These are phyloP conservation scores for Nyssa sinensis DNA, from an alignment of 148 eudicot species.

Conservation along the genomic window DNA sequence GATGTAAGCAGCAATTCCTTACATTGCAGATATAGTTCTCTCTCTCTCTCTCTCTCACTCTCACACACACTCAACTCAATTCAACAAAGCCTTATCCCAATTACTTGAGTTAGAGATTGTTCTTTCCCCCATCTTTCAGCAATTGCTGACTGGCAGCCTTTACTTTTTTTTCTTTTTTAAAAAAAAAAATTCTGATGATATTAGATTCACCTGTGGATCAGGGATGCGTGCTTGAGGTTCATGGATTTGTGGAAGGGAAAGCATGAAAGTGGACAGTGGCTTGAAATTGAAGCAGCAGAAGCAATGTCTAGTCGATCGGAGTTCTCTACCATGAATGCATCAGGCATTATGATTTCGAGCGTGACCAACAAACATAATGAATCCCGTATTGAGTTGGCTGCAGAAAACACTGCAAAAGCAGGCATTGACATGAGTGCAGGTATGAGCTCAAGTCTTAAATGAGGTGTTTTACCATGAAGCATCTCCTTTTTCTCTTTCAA, in stretches of 20 bases:
- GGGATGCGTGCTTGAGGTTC: conserved; percentile 86
- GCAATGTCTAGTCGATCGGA: conserved; percentile 49
- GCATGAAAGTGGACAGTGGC: conserved; percentile 97
- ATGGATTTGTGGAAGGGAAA: conserved; percentile 83
- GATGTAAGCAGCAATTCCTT: conserved; percentile 49
- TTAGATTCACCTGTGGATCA: conserved; percentile 24
- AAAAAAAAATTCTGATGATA: not conserved
- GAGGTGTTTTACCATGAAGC: not conserved
- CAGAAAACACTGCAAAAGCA: conserved; percentile 52
- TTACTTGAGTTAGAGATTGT: not conserved
- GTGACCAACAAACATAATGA: conserved; percentile 37
- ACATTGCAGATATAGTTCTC: not conserved
- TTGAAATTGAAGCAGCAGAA: conserved; percentile 84
- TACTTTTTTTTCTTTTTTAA: not conserved
- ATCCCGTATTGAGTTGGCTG: conserved; percentile 34
- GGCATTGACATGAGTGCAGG: conserved; percentile 34
- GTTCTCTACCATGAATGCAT: conserved; percentile 45
- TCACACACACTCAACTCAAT: no score
- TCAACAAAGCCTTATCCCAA: no score
- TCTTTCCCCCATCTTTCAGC: not conserved
- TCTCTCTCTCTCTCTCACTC: not conserved
- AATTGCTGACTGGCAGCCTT: conserved; percentile 15
- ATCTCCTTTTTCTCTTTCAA: conserved; percentile 6
- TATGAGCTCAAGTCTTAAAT: conserved; percentile 9
- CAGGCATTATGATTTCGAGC: conserved; percentile 60